Conservation (phyloP, 2,329 filamentous ascomycete genomes). For the Thelonectria olida region DNA sequence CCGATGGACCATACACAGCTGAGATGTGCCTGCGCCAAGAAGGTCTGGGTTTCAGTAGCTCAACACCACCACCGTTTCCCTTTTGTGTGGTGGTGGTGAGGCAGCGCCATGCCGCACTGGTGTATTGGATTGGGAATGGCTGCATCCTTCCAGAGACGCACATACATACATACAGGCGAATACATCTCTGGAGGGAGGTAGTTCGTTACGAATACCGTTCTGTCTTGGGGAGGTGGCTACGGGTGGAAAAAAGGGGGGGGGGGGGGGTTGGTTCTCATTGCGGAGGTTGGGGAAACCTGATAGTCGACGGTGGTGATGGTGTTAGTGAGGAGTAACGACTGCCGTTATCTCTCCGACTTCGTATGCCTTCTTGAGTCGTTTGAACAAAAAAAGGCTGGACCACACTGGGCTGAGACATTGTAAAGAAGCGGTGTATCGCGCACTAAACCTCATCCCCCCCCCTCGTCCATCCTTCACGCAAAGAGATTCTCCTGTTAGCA, state of each 20-base stretch:
- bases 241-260: not conserved
- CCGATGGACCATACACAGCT: constrained; percentile 25
- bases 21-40: constrained; percentile 26
- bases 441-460: constrained; percentile 5
- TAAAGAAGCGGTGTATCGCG: constrained; percentile 22
- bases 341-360: not conserved
- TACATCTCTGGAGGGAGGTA: too few species aligned
- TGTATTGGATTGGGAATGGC: constrained; percentile 5
- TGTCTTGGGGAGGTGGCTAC: too few species aligned
- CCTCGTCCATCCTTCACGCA: too few species aligned
- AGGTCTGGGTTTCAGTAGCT: not conserved
- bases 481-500: too few species aligned
- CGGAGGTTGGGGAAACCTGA: not conserved
- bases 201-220: too few species aligned
- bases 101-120: not conserved
- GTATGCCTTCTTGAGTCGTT: not conserved
- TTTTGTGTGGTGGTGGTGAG: not conserved
- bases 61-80: not conserved
- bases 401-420: not conserved
- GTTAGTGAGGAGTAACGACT: not conserved
- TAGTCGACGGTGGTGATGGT: constrained; percentile 4
- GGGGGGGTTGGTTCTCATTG: not conserved
- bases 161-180: too few species aligned
- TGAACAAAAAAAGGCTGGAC: constrained; percentile 14
- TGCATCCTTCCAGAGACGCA: too few species aligned